Conservation (phyloP, 768 basidiomycete genomes). For the Lactarius hatsudake region DNA sequence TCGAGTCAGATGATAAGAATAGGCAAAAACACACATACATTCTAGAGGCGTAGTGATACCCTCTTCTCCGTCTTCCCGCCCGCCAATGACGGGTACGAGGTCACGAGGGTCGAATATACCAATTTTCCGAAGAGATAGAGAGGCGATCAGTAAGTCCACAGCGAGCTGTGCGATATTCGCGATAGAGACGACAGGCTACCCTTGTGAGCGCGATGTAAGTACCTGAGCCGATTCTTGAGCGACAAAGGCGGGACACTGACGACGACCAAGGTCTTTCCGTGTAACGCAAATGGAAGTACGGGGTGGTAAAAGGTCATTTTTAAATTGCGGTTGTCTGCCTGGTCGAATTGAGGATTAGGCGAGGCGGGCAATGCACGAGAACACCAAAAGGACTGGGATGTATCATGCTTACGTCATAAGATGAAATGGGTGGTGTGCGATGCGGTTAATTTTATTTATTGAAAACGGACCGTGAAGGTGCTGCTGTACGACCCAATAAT, state of each 20-base stretch:
- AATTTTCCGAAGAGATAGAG: constrained; percentile 55
- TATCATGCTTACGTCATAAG: no score
- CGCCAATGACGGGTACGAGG: constrained; percentile 70
- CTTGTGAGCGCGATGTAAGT: constrained; percentile 23
- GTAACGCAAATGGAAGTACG: constrained; percentile 1
- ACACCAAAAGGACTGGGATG: background rate
- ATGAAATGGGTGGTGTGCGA: no score
- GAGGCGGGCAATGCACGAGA: background rate
- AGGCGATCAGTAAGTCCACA: constrained; percentile 68
- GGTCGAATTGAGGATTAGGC: background rate
- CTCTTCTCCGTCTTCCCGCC: constrained; percentile 55
- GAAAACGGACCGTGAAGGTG: no score
- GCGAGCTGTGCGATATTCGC: constrained; percentile 83
- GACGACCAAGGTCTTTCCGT: constrained; percentile 18
- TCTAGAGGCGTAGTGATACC: constrained; percentile 76
- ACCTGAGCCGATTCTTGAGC: background rate
- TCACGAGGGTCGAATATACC: constrained; percentile 62
- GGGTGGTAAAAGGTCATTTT: constrained; percentile 24
- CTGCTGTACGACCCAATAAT: no score
- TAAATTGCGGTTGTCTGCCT: background rate
- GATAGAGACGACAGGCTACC: constrained; percentile 69
- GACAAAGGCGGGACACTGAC: constrained; percentile 13
- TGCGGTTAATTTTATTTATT: no score
- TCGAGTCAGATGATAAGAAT: constrained; percentile 11
- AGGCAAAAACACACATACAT: constrained; percentile 44